Conservation (phyloP, 257 asterid species). For the Leptodermis oblonga region DNA sequence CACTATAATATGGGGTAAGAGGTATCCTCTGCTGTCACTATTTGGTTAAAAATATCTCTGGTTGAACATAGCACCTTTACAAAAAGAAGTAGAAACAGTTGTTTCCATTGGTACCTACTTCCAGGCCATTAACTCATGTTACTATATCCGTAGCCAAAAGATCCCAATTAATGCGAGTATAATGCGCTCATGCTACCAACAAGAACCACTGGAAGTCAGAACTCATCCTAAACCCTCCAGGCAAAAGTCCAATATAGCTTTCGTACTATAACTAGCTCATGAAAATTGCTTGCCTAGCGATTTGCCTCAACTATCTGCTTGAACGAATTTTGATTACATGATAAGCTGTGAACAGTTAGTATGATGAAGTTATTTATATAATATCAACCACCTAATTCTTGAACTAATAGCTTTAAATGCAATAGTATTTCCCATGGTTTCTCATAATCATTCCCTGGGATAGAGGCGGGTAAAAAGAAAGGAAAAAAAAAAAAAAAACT, state of each 20-base stretch:
- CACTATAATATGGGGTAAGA: not conserved
- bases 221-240: not conserved
- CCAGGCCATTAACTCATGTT: not conserved
- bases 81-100: not conserved
- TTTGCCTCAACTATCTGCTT: not conserved
- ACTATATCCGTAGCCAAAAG: not conserved
- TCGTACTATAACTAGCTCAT: not conserved
- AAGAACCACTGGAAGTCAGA: not conserved
- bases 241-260: not conserved
- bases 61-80: not conserved
- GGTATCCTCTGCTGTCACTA: not conserved
- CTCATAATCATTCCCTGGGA: not conserved
- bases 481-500: conserved; percentile 7
- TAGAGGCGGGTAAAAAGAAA: no score
- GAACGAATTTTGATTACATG: not conserved
- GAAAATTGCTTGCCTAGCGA: not conserved
- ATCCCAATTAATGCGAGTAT: not conserved
- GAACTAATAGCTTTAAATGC: not conserved
- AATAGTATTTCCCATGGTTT: not conserved
- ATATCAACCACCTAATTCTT: not conserved
- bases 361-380: not conserved
- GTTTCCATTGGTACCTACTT: not conserved
- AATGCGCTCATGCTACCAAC: not conserved
- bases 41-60: not conserved
- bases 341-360: not conserved